phyloP scores from a whole-genome alignment of 1,284 basidiomycete species.

The Earliella scabrosa region DNA sequence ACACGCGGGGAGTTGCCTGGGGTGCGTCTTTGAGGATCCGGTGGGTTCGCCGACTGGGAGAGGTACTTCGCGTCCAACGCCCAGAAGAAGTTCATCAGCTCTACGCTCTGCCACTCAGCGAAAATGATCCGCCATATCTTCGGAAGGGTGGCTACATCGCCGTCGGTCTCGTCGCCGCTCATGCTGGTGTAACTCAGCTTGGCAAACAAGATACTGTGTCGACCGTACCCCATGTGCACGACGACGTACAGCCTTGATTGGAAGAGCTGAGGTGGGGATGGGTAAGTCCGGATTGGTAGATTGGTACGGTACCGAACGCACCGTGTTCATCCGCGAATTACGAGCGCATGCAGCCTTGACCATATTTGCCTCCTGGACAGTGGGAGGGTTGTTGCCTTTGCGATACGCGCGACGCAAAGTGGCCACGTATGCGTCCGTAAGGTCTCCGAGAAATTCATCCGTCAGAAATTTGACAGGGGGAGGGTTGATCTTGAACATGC shows the following conservation, averaged over 20 bases:
- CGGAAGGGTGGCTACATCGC: neutral
- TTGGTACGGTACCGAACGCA: neutral
- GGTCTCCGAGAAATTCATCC: neutral
- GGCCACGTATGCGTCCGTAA: neutral
- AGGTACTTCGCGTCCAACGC: neutral
- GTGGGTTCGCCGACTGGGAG: neutral
- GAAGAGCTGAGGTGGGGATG: neutral
- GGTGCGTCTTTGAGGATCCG: neutral
- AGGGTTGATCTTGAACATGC: neutral
- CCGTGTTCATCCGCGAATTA: neutral
- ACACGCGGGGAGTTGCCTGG: neutral
- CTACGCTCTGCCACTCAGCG: neutral
- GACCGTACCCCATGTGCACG: neutral
- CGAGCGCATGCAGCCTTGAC: neutral
- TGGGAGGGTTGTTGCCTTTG: neutral
- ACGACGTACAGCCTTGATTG: neutral
- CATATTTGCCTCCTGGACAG: neutral
- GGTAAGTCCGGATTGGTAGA: too few species aligned
- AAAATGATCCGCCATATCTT: neutral
- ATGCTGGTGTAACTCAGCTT: neutral
- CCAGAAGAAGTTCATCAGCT: neutral
- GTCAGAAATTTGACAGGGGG: neutral
- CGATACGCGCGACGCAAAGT: neutral
- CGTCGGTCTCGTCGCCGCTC: slow-evolving; percentile 3
- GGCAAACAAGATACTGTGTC: neutral